A percentile compares a stretch with the other conserved stretches of the same genome.
These are phyloP conservation scores for Candida multigemmis DNA, from an alignment of 805 yeast genomes.

Conservation along the genomic window DNA sequence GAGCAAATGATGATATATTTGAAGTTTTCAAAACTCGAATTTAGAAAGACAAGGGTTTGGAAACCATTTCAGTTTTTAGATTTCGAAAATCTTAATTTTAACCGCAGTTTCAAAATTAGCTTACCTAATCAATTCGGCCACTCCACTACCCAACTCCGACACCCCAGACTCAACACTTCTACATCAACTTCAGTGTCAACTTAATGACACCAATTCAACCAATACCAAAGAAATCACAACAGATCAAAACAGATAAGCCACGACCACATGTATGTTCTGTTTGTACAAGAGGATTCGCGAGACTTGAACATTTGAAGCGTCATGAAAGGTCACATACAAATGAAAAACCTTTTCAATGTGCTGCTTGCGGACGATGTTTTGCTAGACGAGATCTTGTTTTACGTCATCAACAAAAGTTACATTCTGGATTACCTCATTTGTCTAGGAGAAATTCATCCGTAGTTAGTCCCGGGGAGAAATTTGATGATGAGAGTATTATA, in stretches of 20 bases:
- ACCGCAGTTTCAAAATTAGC: too few relatives aligned
- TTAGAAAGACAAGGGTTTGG: too few relatives aligned
- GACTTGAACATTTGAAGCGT: constrained; percentile 87
- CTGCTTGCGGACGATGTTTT: constrained; percentile 92
- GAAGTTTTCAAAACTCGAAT: too few relatives aligned
- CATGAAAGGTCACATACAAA: constrained; percentile 93
- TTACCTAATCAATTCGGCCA: too few relatives aligned
- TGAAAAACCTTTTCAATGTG: constrained; percentile 94
- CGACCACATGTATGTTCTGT: constrained; percentile 85
- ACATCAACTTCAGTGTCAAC: not conserved
- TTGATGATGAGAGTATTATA: constrained; percentile 41
- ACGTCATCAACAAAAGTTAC: constrained; percentile 92
- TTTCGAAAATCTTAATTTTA: too few relatives aligned
- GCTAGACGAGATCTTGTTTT: constrained; percentile 84
- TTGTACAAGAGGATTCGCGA: constrained; percentile 92
- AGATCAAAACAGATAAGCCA: constrained; percentile 86
- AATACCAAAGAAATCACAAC: constrained; percentile 77
- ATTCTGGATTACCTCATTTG: constrained; percentile 40
- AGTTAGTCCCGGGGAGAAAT: constrained; percentile 13
- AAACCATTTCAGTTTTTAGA: too few relatives aligned
- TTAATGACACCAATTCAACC: constrained; percentile 37
- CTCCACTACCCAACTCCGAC: not conserved
- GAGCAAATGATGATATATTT: too few relatives aligned
- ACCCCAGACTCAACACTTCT: not conserved
- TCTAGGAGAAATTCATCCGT: constrained; percentile 22